These are phyloP conservation scores for Hygrocybe coccinea DNA, from an alignment of 768 basidiomycete genomes.

Conservation along the genomic window DNA sequence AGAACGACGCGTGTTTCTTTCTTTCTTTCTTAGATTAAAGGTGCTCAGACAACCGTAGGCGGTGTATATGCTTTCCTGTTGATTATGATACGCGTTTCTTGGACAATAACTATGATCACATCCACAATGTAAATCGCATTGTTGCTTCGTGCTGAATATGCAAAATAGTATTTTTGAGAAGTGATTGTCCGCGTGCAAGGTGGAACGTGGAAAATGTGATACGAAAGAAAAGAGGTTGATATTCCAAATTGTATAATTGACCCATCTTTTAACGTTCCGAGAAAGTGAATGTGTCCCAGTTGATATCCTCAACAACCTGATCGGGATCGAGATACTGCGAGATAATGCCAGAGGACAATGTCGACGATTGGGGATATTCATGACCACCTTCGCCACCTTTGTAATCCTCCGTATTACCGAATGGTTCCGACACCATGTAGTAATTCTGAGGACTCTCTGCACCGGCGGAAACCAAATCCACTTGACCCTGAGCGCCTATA, in stretches of 20 bases:
- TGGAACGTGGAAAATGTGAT: neutral
- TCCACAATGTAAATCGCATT: too few species aligned
- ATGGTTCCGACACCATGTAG: neutral
- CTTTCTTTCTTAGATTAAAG: too few species aligned
- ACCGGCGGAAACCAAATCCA: neutral
- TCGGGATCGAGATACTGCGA: neutral
- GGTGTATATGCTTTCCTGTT: too few species aligned
- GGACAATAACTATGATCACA: too few species aligned
- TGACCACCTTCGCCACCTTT: neutral
- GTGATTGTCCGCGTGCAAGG: too few species aligned
- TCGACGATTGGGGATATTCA: neutral
- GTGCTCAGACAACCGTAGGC: too few species aligned
- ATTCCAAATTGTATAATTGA: too few species aligned
- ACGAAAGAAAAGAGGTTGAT: neutral
- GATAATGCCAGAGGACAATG: neutral
- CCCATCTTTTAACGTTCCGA: neutral
- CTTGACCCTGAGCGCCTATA: neutral
- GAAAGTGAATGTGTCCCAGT: neutral
- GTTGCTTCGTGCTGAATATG: too few species aligned
- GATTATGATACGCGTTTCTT: too few species aligned
- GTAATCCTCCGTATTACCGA: neutral
- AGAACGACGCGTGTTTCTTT: too few species aligned
- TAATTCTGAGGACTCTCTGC: neutral
- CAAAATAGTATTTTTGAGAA: too few species aligned
- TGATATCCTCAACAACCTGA: neutral